Conservation (phyloP, 2,329 filamentous ascomycete genomes). For the Aspergillus fructus region DNA sequence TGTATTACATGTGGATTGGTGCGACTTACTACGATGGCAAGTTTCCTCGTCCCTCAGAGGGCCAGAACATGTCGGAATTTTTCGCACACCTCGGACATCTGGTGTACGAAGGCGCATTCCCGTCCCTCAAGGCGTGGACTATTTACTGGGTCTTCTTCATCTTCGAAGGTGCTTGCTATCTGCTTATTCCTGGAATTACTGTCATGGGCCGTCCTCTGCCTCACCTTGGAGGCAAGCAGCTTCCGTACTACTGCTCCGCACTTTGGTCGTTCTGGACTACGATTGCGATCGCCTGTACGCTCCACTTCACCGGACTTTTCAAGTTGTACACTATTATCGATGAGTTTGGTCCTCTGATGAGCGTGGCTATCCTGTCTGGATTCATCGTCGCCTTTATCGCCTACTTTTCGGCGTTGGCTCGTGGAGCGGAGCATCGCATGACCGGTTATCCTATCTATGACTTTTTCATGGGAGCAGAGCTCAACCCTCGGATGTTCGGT, state of each 20-base stretch:
- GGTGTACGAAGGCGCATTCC: constrained; percentile 81
- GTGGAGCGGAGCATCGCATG: constrained; percentile 89
- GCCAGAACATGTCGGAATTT: constrained; percentile 71
- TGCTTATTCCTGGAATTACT: constrained; percentile 82
- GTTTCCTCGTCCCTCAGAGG: constrained; percentile 66
- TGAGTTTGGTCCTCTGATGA: constrained; percentile 90
- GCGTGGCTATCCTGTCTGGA: constrained; percentile 87
- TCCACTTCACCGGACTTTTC: constrained; percentile 84
- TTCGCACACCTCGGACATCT: constrained; percentile 67
- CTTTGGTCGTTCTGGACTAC: constrained; percentile 85
- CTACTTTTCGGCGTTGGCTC: constrained; percentile 78
- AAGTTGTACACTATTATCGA: constrained; percentile 89
- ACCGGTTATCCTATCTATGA: constrained; percentile 78
- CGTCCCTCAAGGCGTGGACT: constrained; percentile 75
- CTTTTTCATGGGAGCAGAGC: constrained; percentile 87
- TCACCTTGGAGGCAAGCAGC: constrained; percentile 78
- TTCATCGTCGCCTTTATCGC: constrained; percentile 80
- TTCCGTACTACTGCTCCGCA: constrained; percentile 92
- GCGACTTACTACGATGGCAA: constrained; percentile 88
- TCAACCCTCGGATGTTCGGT: constrained; percentile 82
- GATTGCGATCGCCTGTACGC: constrained; percentile 64
- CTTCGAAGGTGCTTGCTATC: constrained; percentile 79
- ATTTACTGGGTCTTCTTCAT: constrained; percentile 96
- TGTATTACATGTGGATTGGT: constrained; percentile 99
- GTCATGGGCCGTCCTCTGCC: constrained; percentile 84